Conservation (phyloP, 192 early-diverging fungal genomes). For the Mortierella claussenii region DNA sequence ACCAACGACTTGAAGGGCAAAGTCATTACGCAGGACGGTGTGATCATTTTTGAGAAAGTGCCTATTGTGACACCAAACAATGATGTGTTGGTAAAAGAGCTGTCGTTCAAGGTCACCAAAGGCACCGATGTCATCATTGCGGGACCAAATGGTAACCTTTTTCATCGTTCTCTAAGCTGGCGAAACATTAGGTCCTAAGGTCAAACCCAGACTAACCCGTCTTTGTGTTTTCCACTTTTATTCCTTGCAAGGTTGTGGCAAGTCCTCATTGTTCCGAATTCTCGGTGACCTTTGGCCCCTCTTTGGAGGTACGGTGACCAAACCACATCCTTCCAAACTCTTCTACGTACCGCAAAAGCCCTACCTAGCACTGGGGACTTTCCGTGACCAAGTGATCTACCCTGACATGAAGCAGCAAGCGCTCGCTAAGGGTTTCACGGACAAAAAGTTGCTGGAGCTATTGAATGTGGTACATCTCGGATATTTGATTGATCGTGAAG, state of each 20-base stretch:
- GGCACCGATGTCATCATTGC: constrained; percentile 83
- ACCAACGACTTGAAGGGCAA: constrained; percentile 63
- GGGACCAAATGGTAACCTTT: constrained; percentile 63
- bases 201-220: too few species aligned
- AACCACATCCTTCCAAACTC: constrained; percentile 68
- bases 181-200: too few species aligned
- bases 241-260: constrained; percentile 49
- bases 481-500: constrained; percentile 75
- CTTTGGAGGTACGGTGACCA: constrained; percentile 68
- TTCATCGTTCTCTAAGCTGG: too few species aligned
- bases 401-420: constrained; percentile 81
- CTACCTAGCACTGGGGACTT: constrained; percentile 80
- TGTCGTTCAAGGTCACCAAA: constrained; percentile 74
- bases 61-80: constrained; percentile 85
- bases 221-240: background rate
- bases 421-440: constrained; percentile 64
- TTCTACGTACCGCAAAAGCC: constrained; percentile 93
- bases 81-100: constrained; percentile 69
- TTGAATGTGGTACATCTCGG: constrained; percentile 77
- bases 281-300: constrained; percentile 73
- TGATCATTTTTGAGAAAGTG: constrained; percentile 76
- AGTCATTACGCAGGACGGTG: constrained; percentile 60
- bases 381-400: constrained; percentile 89
- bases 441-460: constrained; percentile 73
- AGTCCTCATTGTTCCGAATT: constrained; percentile 73